Base-by-base conservation (phyloP, 352 stramenopile species). In the Phytophthora tubulina region DNA sequence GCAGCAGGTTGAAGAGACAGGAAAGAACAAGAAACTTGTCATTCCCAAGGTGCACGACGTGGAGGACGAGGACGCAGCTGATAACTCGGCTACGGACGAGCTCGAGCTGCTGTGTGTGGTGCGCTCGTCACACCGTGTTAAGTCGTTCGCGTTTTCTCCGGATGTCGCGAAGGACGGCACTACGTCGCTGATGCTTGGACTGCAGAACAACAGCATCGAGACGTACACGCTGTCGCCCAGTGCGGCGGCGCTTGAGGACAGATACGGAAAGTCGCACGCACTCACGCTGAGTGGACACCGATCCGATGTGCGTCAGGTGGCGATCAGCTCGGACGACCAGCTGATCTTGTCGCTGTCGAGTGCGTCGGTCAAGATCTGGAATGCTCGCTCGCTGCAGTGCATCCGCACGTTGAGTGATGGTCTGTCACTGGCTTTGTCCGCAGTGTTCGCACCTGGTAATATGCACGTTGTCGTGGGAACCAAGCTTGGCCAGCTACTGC, bases 381-480 rank as follows among this genome's bases (percentile, higher is more conserved):
- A 97, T 67, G 88, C 89, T 35, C 85, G 86, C 7, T 97, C 92
- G 4, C 81, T 95, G 75, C 87, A 97, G 69, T 98, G 92, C 58
- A 93, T 98, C 54, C 91, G 95, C 3, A 98, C 89, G 39, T 75
- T 98, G 38, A 91, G 75, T 17, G 86, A 95, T 57, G 82, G 79
- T 49, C 44, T 97, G 85, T 89, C 80, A 35, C 70, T 94, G 15
- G 97, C 94, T 48, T 88, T 99, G 6, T 99, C 92, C 67, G 89
- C 90, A 13, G 90, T 85, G 27, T 99, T 99, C 73, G 87, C 98
- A 17, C 97, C 97, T 2, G 98, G 97, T 14, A 98, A 99, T 82
- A 97, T 97, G 70, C 95, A 99, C 82, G 90, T 99, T 17, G 79
- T 99, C 14, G 84, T 99, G 30, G 98, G 98, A 56, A 99, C 97